Evolutionary conservation across 371 early-diverging fungal species (phyloP).

Genomic region (Mucor mucedo): DNA sequence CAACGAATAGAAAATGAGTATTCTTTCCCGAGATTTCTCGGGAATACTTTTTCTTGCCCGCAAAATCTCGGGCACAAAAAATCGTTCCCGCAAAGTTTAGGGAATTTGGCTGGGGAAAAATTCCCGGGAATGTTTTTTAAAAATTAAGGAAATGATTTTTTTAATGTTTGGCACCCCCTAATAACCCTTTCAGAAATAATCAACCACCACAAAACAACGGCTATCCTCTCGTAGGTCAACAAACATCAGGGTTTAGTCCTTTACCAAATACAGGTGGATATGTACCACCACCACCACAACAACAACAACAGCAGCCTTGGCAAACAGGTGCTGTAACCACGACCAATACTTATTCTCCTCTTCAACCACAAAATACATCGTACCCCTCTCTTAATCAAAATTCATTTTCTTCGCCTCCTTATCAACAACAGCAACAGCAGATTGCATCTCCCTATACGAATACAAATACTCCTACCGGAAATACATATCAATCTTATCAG

Average conservation of each 20-base stretch:
- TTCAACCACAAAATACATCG: conserved; percentile 19
- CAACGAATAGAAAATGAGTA: too few species aligned
- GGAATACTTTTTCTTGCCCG: too few species aligned
- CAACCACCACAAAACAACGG: conserved; percentile 8
- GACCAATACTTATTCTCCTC: conserved; percentile 8
- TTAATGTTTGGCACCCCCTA: too few species aligned
- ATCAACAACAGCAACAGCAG: conserved; percentile 14
- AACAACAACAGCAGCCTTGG: neutral
- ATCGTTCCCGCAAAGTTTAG: too few species aligned
- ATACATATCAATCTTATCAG: conserved; percentile 4
- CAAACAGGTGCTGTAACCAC: neutral
- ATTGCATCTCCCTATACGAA: neutral
- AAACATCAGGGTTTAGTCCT: neutral
- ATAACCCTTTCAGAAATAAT: conserved; percentile 41
- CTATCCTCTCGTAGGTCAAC: conserved; percentile 5
- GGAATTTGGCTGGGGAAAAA: too few species aligned
- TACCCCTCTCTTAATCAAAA: conserved; percentile 12
- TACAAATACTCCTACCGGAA: neutral
- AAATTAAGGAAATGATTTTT: too few species aligned
- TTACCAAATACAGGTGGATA: neutral
- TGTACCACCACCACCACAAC: neutral
- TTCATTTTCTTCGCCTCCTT: conserved; percentile 18
- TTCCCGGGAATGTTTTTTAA: too few species aligned
- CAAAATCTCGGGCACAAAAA: too few species aligned
- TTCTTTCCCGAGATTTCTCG: too few species aligned